These are phyloP conservation scores for Nevesoporus exiguus DNA, from an alignment of 768 basidiomycete genomes.

Conservation along the genomic window DNA sequence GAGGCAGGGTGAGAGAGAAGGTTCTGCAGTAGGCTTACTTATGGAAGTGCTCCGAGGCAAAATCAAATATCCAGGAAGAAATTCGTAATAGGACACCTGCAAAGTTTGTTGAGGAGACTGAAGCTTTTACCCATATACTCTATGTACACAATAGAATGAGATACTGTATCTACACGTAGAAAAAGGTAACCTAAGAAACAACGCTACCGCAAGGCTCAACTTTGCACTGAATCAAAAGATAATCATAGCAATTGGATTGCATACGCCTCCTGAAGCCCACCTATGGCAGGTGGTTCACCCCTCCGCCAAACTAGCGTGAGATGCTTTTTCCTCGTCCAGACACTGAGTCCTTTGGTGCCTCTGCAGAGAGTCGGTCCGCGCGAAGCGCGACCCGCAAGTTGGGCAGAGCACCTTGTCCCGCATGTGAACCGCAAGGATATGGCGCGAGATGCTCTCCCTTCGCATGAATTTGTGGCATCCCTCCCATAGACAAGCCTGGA, in stretches of 20 bases:
- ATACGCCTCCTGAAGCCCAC: background rate
- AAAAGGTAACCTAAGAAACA: background rate
- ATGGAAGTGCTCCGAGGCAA: constrained; percentile 32
- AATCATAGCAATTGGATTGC: background rate
- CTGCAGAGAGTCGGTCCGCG: constrained; percentile 25
- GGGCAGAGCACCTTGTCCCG: constrained; percentile 18
- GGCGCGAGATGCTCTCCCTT: constrained; percentile 26
- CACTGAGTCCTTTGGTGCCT: constrained; percentile 20
- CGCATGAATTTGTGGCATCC: constrained; percentile 18
- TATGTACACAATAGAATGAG: background rate
- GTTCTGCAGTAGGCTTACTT: constrained; percentile 29
- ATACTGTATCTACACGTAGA: background rate
- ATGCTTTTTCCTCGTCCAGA: background rate
- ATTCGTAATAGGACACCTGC: background rate
- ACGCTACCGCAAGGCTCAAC: background rate
- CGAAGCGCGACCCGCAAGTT: constrained; percentile 18
- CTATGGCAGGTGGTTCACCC: background rate
- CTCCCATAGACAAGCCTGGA: constrained; percentile 16
- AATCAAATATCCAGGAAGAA: constrained; percentile 22
- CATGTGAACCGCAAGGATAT: constrained; percentile 24
- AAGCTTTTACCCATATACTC: background rate
- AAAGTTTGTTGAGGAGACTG: background rate
- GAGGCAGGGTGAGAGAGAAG: constrained; percentile 20
- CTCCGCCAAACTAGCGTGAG: background rate
- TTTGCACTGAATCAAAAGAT: background rate